Conservation (phyloP, 495 filamentous ascomycete species). For the Xanthoparmelia taractica region DNA sequence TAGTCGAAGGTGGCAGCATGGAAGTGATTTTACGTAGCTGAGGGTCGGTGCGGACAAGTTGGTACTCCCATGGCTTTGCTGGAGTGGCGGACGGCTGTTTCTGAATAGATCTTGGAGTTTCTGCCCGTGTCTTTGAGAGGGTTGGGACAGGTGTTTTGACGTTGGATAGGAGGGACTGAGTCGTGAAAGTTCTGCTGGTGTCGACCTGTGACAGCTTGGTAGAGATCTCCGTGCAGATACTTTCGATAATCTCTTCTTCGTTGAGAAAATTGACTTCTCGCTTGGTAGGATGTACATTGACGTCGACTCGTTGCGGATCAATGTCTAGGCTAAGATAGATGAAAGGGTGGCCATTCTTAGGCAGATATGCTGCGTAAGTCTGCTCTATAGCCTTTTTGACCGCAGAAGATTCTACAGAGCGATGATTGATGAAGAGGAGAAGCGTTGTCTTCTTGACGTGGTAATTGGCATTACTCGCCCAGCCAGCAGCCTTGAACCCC, state of each 20-base stretch:
- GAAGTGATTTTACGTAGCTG: conserved; percentile 90
- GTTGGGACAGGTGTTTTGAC: conserved; percentile 35
- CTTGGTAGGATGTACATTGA: conserved; percentile 97
- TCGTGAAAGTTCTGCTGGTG: conserved; percentile 88
- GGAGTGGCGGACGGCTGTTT: conserved; percentile 35
- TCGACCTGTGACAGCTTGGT: conserved; percentile 80
- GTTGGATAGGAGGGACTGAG: conserved; percentile 76
- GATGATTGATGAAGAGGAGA: conserved; percentile 94
- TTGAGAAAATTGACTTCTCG: conserved; percentile 97
- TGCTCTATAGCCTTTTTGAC: conserved; percentile 89
- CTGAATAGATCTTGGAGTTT: conserved; percentile 25
- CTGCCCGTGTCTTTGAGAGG: conserved; percentile 27
- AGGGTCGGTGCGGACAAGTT: conserved; percentile 84
- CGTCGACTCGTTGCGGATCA: conserved; percentile 87
- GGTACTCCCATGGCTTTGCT: conserved; percentile 73
- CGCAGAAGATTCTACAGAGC: conserved; percentile 85
- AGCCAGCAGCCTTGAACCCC: conserved; percentile 74
- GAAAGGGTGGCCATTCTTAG: conserved; percentile 93
- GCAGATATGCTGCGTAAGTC: conserved; percentile 81
- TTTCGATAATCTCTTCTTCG: conserved; percentile 92
- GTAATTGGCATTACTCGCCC: conserved; percentile 92
- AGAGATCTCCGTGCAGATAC: conserved; percentile 73
- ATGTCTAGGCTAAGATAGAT: conserved; percentile 89
- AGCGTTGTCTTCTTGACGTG: conserved; percentile 84
- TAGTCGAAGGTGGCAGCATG: conserved; percentile 60